Conservation (phyloP, 2,329 filamentous ascomycete genomes). For the Arthrobotrys iridis region DNA sequence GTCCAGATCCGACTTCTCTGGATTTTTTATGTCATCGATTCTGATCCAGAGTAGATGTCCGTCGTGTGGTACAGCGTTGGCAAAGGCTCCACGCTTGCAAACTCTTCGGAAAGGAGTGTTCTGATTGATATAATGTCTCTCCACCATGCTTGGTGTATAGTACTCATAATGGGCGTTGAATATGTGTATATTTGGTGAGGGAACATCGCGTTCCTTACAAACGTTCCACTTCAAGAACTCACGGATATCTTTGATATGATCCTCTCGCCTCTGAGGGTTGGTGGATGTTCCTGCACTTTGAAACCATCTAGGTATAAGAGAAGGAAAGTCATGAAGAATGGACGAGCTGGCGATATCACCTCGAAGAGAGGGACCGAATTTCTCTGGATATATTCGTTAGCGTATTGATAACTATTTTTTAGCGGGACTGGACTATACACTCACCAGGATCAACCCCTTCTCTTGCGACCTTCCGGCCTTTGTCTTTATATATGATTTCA, state of each 20-base stretch:
- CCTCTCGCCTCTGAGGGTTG: background rate
- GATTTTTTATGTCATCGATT: background rate
- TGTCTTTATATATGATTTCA: background rate
- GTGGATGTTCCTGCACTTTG: background rate
- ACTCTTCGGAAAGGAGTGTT: background rate
- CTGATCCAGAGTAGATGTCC: background rate
- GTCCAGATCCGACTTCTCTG: constrained; percentile 2
- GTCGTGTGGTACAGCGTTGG: background rate
- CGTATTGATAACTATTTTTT: background rate
- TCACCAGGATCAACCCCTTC: background rate
- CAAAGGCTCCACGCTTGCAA: background rate
- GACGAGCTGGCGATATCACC: background rate
- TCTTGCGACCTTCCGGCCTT: background rate
- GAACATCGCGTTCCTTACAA: constrained; percentile 2
- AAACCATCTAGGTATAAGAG: constrained; percentile 1
- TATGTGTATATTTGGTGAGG: background rate
- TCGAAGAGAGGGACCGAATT: background rate
- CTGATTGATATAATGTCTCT: background rate
- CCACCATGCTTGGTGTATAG: background rate
- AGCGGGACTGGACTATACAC: no score
- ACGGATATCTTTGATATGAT: background rate
- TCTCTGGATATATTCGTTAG: background rate
- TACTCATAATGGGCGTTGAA: constrained; percentile 4
- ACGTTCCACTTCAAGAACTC: background rate
- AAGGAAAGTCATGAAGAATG: constrained; percentile 31